phyloP scores from a whole-genome alignment of 2,329 filamentous ascomycete species.

The Colletotrichum sidae region DNA sequence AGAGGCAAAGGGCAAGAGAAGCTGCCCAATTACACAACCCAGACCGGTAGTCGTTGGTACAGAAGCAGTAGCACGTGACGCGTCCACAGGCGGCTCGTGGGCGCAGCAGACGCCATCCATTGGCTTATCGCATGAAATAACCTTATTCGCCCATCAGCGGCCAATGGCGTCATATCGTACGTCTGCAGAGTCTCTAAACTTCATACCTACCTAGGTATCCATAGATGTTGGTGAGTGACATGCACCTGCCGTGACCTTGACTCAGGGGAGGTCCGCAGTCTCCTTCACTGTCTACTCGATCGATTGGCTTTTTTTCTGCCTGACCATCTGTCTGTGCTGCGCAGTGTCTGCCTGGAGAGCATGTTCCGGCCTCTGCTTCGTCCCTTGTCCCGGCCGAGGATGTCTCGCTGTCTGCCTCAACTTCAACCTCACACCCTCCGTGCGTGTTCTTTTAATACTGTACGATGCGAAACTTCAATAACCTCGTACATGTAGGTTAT shows the following conservation, averaged over 20 bases:
- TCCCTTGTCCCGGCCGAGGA: slow-evolving; percentile 4
- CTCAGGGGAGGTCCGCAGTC: too few relatives aligned
- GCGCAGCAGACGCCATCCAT: slow-evolving; percentile 19
- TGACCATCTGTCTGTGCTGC: too few relatives aligned
- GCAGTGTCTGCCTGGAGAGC: slow-evolving; percentile 2
- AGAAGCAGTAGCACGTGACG: slow-evolving; percentile 23
- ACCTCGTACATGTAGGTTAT: too few relatives aligned
- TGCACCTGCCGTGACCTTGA: neutral
- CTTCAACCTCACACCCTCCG: too few relatives aligned
- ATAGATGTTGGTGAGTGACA: neutral
- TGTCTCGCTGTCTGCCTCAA: too few relatives aligned
- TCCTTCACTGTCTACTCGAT: neutral
- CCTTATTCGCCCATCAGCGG: slow-evolving; percentile 15
- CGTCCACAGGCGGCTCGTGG: neutral
- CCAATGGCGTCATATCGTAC: slow-evolving; percentile 31
- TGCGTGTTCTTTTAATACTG: neutral
- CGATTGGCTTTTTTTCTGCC: neutral
- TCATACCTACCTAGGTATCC: neutral
- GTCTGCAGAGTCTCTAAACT: slow-evolving; percentile 8
- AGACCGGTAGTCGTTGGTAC: slow-evolving; percentile 2
- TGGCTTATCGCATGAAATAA: slow-evolving; percentile 30
- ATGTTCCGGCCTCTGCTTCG: slow-evolving; percentile 8
- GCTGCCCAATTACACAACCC: slow-evolving; percentile 29
- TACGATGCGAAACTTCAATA: slow-evolving; percentile 3
- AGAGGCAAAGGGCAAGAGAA: neutral